These are phyloP conservation scores for Globisporangium solare DNA, from an alignment of 352 stramenopile species.

Conservation along the genomic window DNA sequence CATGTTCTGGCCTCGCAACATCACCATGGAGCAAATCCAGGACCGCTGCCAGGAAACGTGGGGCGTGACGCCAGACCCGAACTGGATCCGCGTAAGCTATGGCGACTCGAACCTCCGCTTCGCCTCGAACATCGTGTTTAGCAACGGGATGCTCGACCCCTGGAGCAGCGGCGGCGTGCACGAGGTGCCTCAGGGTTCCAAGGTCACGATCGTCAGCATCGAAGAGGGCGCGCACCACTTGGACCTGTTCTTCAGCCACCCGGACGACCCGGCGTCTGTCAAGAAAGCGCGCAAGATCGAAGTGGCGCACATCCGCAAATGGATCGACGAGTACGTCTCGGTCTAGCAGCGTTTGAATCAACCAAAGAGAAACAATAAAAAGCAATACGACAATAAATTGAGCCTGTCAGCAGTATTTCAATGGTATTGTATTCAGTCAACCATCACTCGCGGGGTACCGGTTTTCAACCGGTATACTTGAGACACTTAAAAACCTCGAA, in stretches of 20 bases:
- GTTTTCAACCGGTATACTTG: no score
- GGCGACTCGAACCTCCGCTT: constrained; percentile 51
- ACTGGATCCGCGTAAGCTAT: constrained; percentile 75
- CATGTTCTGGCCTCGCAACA: constrained; percentile 89
- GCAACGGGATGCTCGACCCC: constrained; percentile 91
- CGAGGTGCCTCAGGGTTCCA: constrained; percentile 39
- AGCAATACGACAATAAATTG: not conserved
- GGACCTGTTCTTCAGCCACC: constrained; percentile 91
- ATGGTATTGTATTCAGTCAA: no score
- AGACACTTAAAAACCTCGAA: no score
- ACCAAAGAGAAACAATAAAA: no score
- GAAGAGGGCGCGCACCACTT: constrained; percentile 86
- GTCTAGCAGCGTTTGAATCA: no score
- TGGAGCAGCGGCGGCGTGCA: constrained; percentile 90
- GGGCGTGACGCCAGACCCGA: constrained; percentile 60
- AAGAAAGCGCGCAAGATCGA: constrained; percentile 65
- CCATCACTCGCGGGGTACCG: no score
- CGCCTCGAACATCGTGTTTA: constrained; percentile 94
- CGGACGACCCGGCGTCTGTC: constrained; percentile 81
- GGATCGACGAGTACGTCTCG: constrained; percentile 72
- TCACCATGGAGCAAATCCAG: constrained; percentile 53
- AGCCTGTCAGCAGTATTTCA: no score
- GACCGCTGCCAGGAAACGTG: constrained; percentile 63
- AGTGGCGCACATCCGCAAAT: constrained; percentile 73
- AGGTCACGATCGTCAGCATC: constrained; percentile 65